phyloP scores from a whole-genome alignment of 1,284 basidiomycete genomes.

The Hemileia vastatrix region DNA sequence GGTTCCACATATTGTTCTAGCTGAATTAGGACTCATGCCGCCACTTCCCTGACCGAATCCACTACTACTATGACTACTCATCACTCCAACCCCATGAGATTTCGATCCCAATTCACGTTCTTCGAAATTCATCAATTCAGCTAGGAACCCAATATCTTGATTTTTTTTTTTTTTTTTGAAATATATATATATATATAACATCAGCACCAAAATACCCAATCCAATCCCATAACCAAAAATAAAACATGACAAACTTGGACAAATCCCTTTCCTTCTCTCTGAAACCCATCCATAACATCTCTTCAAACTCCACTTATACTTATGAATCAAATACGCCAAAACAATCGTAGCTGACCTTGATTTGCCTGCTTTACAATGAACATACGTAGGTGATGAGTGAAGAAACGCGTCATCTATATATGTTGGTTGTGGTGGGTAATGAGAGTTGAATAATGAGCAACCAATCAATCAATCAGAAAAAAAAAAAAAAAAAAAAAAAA shows the following conservation, averaged over 20 bases:
- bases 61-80: no score
- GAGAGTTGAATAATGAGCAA: not conserved
- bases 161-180: not conserved
- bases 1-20: no score
- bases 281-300: slow-evolving; percentile 81
- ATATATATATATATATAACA: not conserved
- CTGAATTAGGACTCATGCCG: no score
- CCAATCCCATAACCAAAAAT: not conserved
- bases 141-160: slow-evolving; percentile 83
- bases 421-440: slow-evolving; percentile 4
- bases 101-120: slow-evolving; percentile 48
- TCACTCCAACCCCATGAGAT: not conserved
- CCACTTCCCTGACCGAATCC: no score
- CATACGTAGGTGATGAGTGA: slow-evolving; percentile 78
- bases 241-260: slow-evolving; percentile 53
- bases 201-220: not conserved
- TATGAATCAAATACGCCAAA: slow-evolving; percentile 88
- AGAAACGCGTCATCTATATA: slow-evolving; percentile 74
- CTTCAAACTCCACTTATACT: slow-evolving; percentile 78
- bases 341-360: slow-evolving; percentile 92
- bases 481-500: not conserved
- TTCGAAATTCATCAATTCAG: slow-evolving; percentile 92
- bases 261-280: slow-evolving; percentile 79
- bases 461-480: not conserved
- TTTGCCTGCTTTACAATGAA: slow-evolving; percentile 94